phyloP scores from a whole-genome alignment of 169 alveolate species.

The Besnoitia besnoiti region DNA sequence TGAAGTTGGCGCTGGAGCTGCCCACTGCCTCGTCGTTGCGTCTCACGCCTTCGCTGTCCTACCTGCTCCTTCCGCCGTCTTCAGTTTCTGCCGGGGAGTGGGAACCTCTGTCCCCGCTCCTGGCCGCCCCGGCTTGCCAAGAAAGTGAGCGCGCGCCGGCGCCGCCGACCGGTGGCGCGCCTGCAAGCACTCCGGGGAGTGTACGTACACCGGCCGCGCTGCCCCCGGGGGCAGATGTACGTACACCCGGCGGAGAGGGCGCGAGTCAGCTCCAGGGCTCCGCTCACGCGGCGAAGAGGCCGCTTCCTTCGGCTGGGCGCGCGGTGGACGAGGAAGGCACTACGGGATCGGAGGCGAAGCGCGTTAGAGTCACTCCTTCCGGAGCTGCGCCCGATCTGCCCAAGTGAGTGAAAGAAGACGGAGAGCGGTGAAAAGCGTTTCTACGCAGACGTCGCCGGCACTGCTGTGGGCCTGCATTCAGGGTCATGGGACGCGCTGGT shows the following conservation, averaged over 20 bases:
- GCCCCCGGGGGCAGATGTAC: background rate
- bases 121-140: background rate
- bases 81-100: background rate
- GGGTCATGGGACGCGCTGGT: no score
- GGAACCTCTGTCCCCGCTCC: background rate
- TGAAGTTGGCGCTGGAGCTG: background rate
- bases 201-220: background rate
- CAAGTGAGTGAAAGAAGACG: no score
- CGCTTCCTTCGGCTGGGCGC: no score
- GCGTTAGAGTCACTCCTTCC: no score
- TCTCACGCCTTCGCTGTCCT: background rate
- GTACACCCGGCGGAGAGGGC: background rate
- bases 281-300: background rate
- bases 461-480: no score
- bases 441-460: no score
- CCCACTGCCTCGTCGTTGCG: background rate
- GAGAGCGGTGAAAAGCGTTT: no score
- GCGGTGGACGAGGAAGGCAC: no score
- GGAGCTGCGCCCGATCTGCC: no score
- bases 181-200: background rate
- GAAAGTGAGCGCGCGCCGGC: background rate
- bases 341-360: no score
- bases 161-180: background rate
- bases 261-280: background rate
- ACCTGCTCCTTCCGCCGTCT: background rate